Evolutionary conservation across 495 filamentous ascomycete genomes (phyloP).

Genomic region (Aspergillus cavernicola): DNA sequence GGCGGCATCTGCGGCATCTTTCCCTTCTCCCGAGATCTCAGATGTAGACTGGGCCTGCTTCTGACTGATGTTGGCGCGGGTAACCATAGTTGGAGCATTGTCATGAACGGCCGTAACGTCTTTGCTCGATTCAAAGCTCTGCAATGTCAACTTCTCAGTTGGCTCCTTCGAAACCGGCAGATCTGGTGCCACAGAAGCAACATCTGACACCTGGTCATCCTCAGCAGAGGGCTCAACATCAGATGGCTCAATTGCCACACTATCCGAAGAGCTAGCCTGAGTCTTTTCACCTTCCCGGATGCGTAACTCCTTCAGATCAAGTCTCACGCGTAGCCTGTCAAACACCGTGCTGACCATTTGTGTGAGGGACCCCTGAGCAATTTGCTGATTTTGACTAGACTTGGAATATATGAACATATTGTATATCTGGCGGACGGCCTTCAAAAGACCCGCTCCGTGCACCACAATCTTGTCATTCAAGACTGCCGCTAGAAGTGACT

Average conservation of each 20-base stretch:
- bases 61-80: constrained; percentile 61
- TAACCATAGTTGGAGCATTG: constrained; percentile 88
- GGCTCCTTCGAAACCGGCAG: constrained; percentile 58
- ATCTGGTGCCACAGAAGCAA: constrained; percentile 47
- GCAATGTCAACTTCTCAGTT: constrained; percentile 80
- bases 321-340: constrained; percentile 82
- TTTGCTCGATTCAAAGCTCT: constrained; percentile 92
- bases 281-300: constrained; percentile 41
- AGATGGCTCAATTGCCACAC: constrained; percentile 32
- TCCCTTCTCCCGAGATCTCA: constrained; percentile 41
- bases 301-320: constrained; percentile 79
- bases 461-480: constrained; percentile 98
- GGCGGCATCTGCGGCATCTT: constrained; percentile 45
- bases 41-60: constrained; percentile 51
- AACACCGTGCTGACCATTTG: constrained; percentile 99
- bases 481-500: constrained; percentile 91
- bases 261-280: constrained; percentile 29
- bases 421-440: constrained; percentile 98
- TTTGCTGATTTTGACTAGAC: constrained; percentile 87
- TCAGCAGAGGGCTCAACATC: constrained; percentile 36
- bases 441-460: constrained; percentile 92
- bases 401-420: constrained; percentile 96
- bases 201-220: constrained; percentile 46
- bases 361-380: constrained; percentile 92
- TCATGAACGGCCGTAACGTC: constrained; percentile 90